phyloP scores from a whole-genome alignment of 805 yeast genomes.

The Saturnispora gosingensis region DNA sequence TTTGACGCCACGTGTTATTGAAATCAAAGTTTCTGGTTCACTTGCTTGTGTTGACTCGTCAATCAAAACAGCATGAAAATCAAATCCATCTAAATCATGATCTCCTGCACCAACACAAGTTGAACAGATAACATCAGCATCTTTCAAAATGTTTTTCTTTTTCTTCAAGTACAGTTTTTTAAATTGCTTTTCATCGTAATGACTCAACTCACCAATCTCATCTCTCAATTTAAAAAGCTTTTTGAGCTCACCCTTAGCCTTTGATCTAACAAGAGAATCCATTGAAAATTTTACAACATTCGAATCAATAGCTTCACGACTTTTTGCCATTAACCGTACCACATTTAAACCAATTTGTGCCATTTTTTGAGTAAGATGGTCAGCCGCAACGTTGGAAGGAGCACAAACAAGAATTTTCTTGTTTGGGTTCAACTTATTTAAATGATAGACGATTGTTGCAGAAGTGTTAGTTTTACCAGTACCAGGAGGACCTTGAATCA shows the following conservation, averaged over 20 bases:
- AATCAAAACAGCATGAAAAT: conserved; percentile 71
- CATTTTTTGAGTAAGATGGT: conserved; percentile 73
- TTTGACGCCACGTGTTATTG: conserved; percentile 80
- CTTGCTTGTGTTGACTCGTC: conserved; percentile 94
- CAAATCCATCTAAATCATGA: conserved; percentile 40
- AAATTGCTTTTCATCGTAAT: conserved; percentile 39
- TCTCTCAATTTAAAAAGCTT: conserved; percentile 50
- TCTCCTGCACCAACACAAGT: conserved; percentile 95
- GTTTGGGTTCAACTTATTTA: conserved; percentile 45
- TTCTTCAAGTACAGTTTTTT: conserved; percentile 12
- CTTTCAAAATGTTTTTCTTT: conserved; percentile 39
- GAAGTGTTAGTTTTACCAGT: conserved; percentile 95
- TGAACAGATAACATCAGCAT: conserved; percentile 74
- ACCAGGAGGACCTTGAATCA: conserved; percentile 95
- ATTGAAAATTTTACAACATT: conserved; percentile 50
- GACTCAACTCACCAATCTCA: conserved; percentile 60
- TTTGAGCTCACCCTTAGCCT: conserved; percentile 47
- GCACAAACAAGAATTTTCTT: conserved; percentile 80
- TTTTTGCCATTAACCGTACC: conserved; percentile 65
- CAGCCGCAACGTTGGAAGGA: conserved; percentile 93
- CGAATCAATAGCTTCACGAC: conserved; percentile 73
- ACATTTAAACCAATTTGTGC: conserved; percentile 65
- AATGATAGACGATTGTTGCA: conserved; percentile 75
- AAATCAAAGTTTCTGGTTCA: conserved; percentile 86
- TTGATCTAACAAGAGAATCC: conserved; percentile 39